Percentiles rank a stretch among this genome's conserved stretches.
Conservation (phyloP, 2,329 filamentous ascomycete genomes). For the Fusarium udum region DNA sequence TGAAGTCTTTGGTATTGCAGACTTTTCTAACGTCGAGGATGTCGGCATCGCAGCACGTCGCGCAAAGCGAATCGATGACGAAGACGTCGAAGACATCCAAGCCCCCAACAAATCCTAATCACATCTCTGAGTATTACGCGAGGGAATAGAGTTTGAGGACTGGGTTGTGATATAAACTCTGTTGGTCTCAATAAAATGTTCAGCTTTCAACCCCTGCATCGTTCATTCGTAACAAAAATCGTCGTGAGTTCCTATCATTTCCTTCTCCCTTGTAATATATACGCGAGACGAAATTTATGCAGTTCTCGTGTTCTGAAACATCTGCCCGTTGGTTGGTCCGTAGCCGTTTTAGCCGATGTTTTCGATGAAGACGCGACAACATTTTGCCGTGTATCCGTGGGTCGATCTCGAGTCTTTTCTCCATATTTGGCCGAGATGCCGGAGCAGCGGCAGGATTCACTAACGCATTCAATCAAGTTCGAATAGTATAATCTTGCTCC, state of each 20-base stretch:
- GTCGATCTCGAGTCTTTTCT: not conserved
- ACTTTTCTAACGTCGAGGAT: conserved; percentile 30
- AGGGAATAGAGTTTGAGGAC: not conserved
- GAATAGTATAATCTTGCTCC: not conserved
- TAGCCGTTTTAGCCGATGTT: not conserved
- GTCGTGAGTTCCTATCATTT: not conserved
- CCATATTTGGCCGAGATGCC: conserved; percentile 7
- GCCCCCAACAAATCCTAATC: not conserved
- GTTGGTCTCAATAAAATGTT: not conserved
- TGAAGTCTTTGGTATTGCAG: conserved; percentile 26
- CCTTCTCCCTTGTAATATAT: not conserved
- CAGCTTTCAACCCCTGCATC: not conserved
- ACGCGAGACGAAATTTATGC: not conserved
- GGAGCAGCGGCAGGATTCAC: not conserved
- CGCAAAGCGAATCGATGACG: conserved; percentile 21
- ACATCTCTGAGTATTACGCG: not conserved
- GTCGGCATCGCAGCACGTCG: conserved; percentile 13
- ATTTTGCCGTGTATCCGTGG: conserved; percentile 17
- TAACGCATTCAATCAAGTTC: not conserved
- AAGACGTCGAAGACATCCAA: conserved; percentile 13
- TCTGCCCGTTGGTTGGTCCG: not conserved
- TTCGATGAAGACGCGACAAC: not conserved
- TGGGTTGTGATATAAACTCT: not conserved
- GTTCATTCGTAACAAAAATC: not conserved
- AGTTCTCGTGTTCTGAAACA: not conserved